Evolutionary conservation across 2,329 filamentous ascomycete species (phyloP), one percentile per base, ranked within the genome.

Genomic region (Aspergillus melleus): DNA sequence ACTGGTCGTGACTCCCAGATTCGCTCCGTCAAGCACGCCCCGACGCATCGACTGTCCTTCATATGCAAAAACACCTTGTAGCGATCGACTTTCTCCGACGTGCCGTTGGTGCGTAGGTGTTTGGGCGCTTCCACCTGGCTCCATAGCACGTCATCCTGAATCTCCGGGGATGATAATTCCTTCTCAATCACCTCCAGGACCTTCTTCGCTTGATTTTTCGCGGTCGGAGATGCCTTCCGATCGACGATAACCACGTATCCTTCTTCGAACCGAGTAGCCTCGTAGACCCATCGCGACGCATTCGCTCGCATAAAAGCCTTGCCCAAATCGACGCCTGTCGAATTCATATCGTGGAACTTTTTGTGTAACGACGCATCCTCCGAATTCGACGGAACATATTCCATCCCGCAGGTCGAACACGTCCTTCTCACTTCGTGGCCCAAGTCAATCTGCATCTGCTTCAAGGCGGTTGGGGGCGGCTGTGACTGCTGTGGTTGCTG

Each of bases 21-120:
- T 54, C 83, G 80, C 74, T 90, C 86, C 9, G 81, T 83, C 29
- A 90, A 76, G 68, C 86, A 84, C 19, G 86, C 76, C 2, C 86
- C 87, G 9, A 89, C 79, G 66, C 87, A 89, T 64, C 85, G 88
- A 53, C 81, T 81, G 42, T 83, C 82, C 59, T 81, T 81, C 60
- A 89, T 77, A 67, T 88, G 87, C 29, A 90, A 66, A 66, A 86
- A 89, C 11, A 83, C 80, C 66, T 84, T 86, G 73, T 84, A 88
- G 53, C 82, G 79, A 71, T 83, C 78, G 22, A 72, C 70, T 52
- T 77, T 72, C 64, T 78, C 73, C 30, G 75, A 69, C 42, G 68
- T 61, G 12, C 69, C 68, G 39, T 74, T 67, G 57, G 66, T 72
- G 60, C 66, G 65, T 30, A 72, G 66, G 64, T 70, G 76, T 64